phyloP scores from a whole-genome alignment of 345 rosid genomes.

The Acer yangbiense region DNA sequence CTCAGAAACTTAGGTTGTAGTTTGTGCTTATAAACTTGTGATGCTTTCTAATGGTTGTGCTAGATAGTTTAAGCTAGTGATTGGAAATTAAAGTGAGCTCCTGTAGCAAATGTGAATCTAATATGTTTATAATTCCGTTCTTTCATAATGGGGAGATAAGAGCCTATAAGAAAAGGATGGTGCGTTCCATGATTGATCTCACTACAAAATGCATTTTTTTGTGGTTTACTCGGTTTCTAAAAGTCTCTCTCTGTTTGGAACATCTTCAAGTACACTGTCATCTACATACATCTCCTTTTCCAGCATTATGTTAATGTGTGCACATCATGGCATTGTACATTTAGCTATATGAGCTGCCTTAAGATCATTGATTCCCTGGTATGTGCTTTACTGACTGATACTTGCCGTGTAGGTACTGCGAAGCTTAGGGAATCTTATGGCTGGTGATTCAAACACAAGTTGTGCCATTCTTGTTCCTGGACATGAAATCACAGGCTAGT shows the following conservation, averaged over 20 bases:
- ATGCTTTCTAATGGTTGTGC: not conserved
- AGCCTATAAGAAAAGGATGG: not conserved
- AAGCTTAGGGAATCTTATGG: slow-evolving; percentile 89
- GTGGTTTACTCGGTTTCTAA: not conserved
- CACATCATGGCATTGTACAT: not conserved
- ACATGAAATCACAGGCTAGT: slow-evolving; percentile 68
- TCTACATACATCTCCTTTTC: not conserved
- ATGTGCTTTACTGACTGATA: slow-evolving; percentile 22
- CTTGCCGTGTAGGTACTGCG: slow-evolving; percentile 61
- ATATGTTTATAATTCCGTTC: not conserved
- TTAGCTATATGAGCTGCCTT: not conserved
- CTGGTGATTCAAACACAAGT: slow-evolving; percentile 78
- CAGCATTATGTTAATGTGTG: not conserved
- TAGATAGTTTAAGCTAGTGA: not conserved
- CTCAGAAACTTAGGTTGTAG: not conserved
- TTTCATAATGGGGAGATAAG: not conserved
- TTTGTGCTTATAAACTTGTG: slow-evolving; percentile 3
- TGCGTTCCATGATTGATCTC: not conserved
- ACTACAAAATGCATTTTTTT: not conserved
- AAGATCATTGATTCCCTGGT: slow-evolving; percentile 8
- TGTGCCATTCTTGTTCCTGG: slow-evolving; percentile 61
- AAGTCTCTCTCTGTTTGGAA: not conserved
- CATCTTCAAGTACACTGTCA: not conserved
- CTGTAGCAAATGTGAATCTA: not conserved
- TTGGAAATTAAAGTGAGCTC: slow-evolving; percentile 12